Conservation (phyloP, 129 eudicot genomes). For the Centrapalus pauciflorus region DNA sequence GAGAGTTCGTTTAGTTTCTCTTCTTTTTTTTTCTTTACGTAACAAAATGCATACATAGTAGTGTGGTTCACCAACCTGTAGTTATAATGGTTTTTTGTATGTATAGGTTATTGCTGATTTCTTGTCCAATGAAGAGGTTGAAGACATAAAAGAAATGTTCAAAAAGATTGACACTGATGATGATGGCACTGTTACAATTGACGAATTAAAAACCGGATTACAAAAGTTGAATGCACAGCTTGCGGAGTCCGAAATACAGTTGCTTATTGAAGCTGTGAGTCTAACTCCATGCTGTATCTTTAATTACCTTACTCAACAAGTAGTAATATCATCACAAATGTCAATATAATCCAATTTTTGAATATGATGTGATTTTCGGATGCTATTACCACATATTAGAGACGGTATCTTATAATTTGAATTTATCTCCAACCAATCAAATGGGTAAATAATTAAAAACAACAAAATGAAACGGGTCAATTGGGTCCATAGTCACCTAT, state of each 20-base stretch:
- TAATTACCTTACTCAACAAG: conserved; percentile 3
- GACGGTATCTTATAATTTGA: no score
- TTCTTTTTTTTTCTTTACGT: background rate
- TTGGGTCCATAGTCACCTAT: no score
- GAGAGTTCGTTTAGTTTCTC: conserved; percentile 45
- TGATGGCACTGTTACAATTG: conserved; percentile 67
- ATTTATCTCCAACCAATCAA: no score
- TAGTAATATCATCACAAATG: no score
- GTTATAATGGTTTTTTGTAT: background rate
- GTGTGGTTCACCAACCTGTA: background rate
- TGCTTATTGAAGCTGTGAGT: conserved; percentile 91
- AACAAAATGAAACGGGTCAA: no score
- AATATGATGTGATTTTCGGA: no score
- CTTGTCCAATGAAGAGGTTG: conserved; percentile 84
- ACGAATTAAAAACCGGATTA: conserved; percentile 69
- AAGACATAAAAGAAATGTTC: conserved; percentile 74
- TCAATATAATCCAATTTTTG: no score
- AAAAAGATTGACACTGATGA: conserved; percentile 68
- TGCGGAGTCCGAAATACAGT: conserved; percentile 76
- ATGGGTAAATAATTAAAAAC: no score
- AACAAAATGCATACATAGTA: background rate
- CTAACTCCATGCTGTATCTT: background rate
- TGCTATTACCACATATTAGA: no score
- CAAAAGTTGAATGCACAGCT: conserved; percentile 48
- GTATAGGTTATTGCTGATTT: conserved; percentile 85